Evolutionary conservation across 2,329 filamentous ascomycete species (phyloP), one percentile per base, ranked within the genome.

Genomic region (Paecilomyces dactylethromorphus): DNA sequence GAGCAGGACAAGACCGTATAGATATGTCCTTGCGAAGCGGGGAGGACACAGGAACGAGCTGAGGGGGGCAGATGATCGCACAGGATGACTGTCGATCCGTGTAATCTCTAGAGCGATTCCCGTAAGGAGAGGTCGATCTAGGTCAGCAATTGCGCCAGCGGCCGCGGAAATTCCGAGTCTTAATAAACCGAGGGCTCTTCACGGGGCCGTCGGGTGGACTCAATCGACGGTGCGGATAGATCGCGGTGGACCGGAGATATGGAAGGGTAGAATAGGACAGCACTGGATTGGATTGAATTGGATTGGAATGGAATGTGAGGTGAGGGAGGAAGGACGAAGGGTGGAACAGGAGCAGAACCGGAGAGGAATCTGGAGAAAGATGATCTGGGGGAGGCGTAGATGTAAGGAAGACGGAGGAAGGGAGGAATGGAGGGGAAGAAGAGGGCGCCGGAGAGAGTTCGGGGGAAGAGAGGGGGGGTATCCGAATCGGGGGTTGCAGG

Each of bases 381-480:
- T 62, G 63, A 68, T 67, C 68, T 68, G 63, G 63, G 64, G 66
- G 64, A 62, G 54, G 52, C 63, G 59, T 63, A 63, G 55, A 59
- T 58, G 52, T 51, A 58, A 57, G 54, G 60, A 67, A 63, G 63
- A 66, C 63, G 35, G 59, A 60, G 55, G 55, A 58, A 53, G 62
- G 58, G 58, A 66, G 63, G 63, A 65, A 66, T 66, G 65, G 63
- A 66, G 62, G 64, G 65, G 62, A 65, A 65, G 63, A 64, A 60
- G 55, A 60, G 53, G 58, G 60, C 60, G 65, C 63, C 63, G 65
- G 62, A 64, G 64, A 64, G 64, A 66, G 35, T 45, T 67, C 65
- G 67, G 68, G 65, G 63, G 64, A 62, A 11, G 50, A 54, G 56
- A 39, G 58, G 58, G 58, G 57, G 60, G 56, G 54, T 61, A 61